Evolutionary conservation across 345 rosid genomes (phyloP).

Genomic region (Boechera divaricarpa): DNA sequence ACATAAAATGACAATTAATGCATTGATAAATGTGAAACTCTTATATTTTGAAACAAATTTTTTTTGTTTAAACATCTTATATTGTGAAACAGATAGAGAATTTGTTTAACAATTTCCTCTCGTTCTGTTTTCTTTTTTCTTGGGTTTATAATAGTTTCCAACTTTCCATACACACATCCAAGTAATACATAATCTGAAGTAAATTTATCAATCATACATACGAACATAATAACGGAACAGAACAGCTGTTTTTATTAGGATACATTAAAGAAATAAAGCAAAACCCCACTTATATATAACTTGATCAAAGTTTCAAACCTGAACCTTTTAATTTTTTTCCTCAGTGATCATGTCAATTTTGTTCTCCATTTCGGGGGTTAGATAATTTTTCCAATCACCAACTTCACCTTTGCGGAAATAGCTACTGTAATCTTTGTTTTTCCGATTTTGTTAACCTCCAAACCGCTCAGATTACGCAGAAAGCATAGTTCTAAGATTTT

Average conservation of each 20-base stretch:
- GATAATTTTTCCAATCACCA: slow-evolving; percentile 54
- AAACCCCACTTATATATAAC: background rate
- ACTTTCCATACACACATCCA: no score
- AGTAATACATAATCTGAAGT: no score
- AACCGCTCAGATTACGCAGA: slow-evolving; percentile 47
- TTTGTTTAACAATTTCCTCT: no score
- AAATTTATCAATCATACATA: background rate
- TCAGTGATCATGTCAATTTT: slow-evolving; percentile 49
- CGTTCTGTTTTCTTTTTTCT: no score
- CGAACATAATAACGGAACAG: background rate
- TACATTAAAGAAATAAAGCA: background rate
- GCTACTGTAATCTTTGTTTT: slow-evolving; percentile 6
- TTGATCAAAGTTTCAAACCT: slow-evolving; percentile 3
- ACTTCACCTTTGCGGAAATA: slow-evolving; percentile 59
- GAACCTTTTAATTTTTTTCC: slow-evolving; percentile 43
- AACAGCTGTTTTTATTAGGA: background rate
- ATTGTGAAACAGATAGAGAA: no score
- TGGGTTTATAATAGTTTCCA: no score
- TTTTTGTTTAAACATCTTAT: no score
- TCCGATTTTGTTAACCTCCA: slow-evolving; percentile 55
- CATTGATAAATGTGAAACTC: no score
- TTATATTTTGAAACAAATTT: no score
- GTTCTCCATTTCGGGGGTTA: slow-evolving; percentile 49
- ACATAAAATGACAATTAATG: no score
- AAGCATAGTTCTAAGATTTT: slow-evolving; percentile 54